Base-by-base conservation (phyloP, 169 alveolate species). In the Plasmodium coatneyi region DNA sequence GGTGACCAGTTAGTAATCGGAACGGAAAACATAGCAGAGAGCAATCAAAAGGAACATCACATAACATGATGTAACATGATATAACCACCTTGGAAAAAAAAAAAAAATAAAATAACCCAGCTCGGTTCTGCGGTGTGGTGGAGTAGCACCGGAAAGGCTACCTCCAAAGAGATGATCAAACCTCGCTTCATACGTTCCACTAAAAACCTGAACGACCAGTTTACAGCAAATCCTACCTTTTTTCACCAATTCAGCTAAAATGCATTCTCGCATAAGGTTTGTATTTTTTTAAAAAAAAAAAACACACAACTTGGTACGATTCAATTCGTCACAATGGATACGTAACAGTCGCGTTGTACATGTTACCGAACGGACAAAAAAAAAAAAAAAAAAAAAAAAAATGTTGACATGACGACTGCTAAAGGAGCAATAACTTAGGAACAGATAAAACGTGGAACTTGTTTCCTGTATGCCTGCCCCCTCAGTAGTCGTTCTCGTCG, bases 401-500 rank as follows among this genome's bases (percentile, higher is more conserved):
- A 28, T 1, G 39, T 32, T 32, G 5, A 32, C 39, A 3, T 32
- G 39, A 32, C 39, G n/a, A n/a, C n/a, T n/a, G n/a, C n/a, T n/a
- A 32, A 3, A 32, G 39, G 3, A 32, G 1, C 39, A 32, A 1
- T 32, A 3, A 32, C 39, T 32, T 32, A 32, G 39, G 39, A 32
- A 32, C 3, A 32, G 39, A 1, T 32, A 32, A 32, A 32, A 32
- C 39, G 3, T 32, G 39, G 39, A 3, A 1, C 1, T 32, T 32
- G 3, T 3, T 32, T 1, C 39, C 39, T 32, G 3, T 32, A 1
- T 32, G 5, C 39, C 39, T 32, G 5, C 3, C 43, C 6, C 30
- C 22, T 72, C 60, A 84, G 39, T 56, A 86, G 6, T 86, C 93
- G 3, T 22, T 14, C n/a, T 76, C 93, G 16, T 86, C 56, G 5